Evolutionary conservation across 2,329 filamentous ascomycete species (phyloP).

Genomic region (Cercospora sojina): DNA sequence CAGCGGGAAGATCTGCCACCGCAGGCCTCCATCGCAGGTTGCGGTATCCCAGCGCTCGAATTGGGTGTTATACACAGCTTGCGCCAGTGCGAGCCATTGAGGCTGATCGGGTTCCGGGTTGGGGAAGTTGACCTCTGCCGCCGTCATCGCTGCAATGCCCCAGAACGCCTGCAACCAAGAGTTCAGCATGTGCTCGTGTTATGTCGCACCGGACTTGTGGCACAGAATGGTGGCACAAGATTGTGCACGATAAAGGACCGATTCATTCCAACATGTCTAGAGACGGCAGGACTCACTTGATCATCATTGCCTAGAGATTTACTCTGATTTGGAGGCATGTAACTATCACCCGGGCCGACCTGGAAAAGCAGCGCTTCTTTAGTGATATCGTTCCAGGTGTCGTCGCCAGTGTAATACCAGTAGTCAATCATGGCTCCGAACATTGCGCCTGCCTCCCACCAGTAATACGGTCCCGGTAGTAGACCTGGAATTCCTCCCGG

Average conservation of each 20-base stretch:
- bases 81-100: conserved; percentile 49
- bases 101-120: conserved; percentile 44
- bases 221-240: neutral
- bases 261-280: neutral
- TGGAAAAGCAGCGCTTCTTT: conserved; percentile 61
- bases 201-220: neutral
- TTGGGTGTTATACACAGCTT: conserved; percentile 45
- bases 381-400: conserved; percentile 60
- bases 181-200: neutral
- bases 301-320: conserved; percentile 56
- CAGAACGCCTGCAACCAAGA: conserved; percentile 53
- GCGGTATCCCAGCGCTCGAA: conserved; percentile 40
- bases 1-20: conserved; percentile 44
- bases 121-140: conserved; percentile 54
- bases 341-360: conserved; percentile 57
- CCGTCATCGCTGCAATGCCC: conserved; percentile 57
- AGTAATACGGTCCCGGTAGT: conserved; percentile 67
- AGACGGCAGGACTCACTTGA: conserved; percentile 40
- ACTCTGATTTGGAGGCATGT: conserved; percentile 52
- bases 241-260: neutral
- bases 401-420: conserved; percentile 66
- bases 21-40: conserved; percentile 40
- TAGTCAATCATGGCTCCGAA: conserved; percentile 70
- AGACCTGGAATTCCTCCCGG: conserved; percentile 54
- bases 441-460: conserved; percentile 66